Conservation (phyloP, 371 early-diverging fungal genomes). For the Chytridium lagenaria region DNA sequence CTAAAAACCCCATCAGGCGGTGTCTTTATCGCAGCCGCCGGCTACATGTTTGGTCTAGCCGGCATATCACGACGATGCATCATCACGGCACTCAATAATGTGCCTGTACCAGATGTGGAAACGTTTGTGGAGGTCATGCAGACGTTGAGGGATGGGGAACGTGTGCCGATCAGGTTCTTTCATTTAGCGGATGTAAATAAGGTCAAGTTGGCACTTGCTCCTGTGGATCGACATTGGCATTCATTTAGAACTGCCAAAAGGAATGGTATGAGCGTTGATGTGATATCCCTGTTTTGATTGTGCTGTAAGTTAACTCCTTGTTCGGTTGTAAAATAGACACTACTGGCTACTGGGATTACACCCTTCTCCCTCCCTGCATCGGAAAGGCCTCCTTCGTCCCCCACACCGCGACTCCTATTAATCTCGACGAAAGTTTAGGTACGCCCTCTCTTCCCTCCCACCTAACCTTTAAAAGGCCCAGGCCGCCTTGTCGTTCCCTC, state of each 20-base stretch:
- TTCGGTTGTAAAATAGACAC: conserved; percentile 18
- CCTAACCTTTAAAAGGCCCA: conserved; percentile 25
- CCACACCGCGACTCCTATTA: conserved; percentile 46
- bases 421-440: conserved; percentile 40
- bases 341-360: conserved; percentile 51
- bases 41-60: conserved; percentile 50
- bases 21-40: conserved; percentile 46
- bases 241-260: conserved; percentile 42
- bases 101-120: conserved; percentile 41
- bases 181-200: conserved; percentile 49
- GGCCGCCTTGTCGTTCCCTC: conserved; percentile 41
- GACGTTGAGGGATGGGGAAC: conserved; percentile 42
- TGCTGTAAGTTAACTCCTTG: no score
- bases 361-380: conserved; percentile 40
- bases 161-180: conserved; percentile 53
- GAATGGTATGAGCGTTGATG: conserved; percentile 38
- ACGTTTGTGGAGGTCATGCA: conserved; percentile 41
- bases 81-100: conserved; percentile 44
- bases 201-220: conserved; percentile 38
- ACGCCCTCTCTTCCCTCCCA: neutral
- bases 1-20: conserved; percentile 23
- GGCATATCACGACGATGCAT: conserved; percentile 42
- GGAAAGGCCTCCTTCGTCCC: conserved; percentile 39
- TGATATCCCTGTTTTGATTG: no score
- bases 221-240: conserved; percentile 44